Evolutionary conservation across 2,329 filamentous ascomycete genomes (phyloP).

Genomic region (Davidsoniella virescens): DNA sequence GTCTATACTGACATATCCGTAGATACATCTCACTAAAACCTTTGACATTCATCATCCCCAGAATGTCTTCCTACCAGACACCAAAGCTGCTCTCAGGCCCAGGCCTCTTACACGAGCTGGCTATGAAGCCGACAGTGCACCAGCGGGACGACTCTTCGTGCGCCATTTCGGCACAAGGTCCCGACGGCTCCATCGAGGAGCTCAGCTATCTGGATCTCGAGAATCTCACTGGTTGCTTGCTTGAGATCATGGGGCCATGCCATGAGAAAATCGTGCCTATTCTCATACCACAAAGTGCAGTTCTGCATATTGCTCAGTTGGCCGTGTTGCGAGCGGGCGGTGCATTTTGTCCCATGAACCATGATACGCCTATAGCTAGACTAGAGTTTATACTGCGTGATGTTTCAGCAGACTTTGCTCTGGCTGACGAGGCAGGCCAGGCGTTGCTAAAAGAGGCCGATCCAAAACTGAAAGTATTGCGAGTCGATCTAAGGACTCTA

Average conservation of each 20-base stretch:
- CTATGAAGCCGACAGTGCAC: constrained; percentile 21
- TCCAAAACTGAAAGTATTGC: not conserved
- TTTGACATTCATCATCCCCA: not conserved
- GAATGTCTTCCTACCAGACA: constrained; percentile 24
- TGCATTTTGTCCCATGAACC: constrained; percentile 70
- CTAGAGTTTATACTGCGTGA: constrained; percentile 69
- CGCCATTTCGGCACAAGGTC: not conserved
- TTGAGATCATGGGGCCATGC: not conserved
- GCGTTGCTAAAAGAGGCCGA: constrained; percentile 22
- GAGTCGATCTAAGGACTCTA: constrained; percentile 14
- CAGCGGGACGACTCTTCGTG: too few species aligned
- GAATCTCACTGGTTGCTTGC: constrained; percentile 14
- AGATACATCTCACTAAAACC: not conserved
- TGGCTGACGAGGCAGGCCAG: constrained; percentile 35
- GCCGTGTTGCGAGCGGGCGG: constrained; percentile 67
- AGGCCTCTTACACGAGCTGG: constrained; percentile 39
- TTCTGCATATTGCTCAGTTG: constrained; percentile 62
- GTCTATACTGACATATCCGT: not conserved
- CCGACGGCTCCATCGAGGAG: not conserved
- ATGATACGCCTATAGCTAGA: constrained; percentile 62
- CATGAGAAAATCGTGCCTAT: constrained; percentile 45
- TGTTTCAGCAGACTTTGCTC: constrained; percentile 48
- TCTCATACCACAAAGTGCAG: constrained; percentile 58
- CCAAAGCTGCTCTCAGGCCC: constrained; percentile 28
- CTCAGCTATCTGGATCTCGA: constrained; percentile 16